Base-by-base conservation (phyloP, 441 rosid genomes). In the Euphorbia corollata region DNA sequence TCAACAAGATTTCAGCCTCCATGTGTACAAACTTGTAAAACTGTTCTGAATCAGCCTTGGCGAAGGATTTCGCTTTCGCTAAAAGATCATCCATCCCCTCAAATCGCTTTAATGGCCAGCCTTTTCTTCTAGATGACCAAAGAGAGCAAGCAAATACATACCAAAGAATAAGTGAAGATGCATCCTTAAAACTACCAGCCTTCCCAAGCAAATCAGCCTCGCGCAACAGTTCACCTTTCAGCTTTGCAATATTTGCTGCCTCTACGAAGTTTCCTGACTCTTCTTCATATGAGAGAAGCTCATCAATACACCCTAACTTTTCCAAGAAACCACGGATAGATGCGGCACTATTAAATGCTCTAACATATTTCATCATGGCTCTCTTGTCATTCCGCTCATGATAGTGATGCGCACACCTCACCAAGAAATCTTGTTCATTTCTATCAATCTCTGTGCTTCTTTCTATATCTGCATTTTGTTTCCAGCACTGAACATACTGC, bases 71-170 rank as follows among this genome's bases (percentile, higher is more conserved):
- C 16, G 83, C 86, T 62, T 74, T 80, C 30, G 41, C 22, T 10
- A 85, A 39, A 65, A 81, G 83, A 43, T 75, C 69, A 58, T 75
- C 76, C 71, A 73, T 80, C 18, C 74, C 62, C 19, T 22, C 6
- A 68, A 80, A 83, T 41, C 51, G 73, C 78, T 83, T 82, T 45
- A 79, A 68, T 5, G 87, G 86, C 87, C 90, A 85, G 20, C 87
- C 90, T 48, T 50, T 63, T 73, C 79, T 77, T 65, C 81, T 76
- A 16, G 38, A 12, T 8, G 70, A 70, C 87, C 87, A 85, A 0
- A 85, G 83, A 67, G 87, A 83, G 69, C 63, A 72, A 6, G 77
- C 74, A 53, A 80, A 41, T 11, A 82, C 85, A 63, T 71, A 74
- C 76, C 75, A 72, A 2, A 85, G 77, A 32, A 78, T 54, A 53